Conservation (phyloP, 2,329 filamentous ascomycete genomes). For the Trichoderma sp. region DNA sequence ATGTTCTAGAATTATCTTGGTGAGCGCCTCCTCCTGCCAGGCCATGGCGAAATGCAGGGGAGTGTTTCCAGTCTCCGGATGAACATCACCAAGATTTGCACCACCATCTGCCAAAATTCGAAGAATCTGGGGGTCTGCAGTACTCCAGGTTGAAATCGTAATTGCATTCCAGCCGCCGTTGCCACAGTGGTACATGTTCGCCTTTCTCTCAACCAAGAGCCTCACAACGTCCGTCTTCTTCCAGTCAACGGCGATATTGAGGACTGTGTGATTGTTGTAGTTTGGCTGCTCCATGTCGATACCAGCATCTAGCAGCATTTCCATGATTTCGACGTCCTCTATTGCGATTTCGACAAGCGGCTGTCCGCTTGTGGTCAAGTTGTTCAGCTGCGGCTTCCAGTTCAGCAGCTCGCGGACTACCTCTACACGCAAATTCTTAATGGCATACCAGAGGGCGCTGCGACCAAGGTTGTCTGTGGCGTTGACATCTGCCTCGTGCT, state of each 20-base stretch:
- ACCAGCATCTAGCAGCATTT: neutral
- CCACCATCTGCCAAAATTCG: neutral
- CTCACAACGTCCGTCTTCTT: neutral
- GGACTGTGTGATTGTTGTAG: neutral
- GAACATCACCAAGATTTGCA: neutral
- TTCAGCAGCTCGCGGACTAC: neutral
- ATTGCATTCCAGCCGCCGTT: neutral
- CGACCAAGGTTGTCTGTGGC: neutral
- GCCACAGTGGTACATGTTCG: neutral
- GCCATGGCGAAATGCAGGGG: neutral
- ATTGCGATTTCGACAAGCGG: neutral
- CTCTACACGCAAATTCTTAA: neutral
- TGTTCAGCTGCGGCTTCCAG: neutral
- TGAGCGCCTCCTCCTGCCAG: neutral
- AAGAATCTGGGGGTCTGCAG: neutral
- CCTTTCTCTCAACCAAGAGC: neutral
- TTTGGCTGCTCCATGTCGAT: neutral
- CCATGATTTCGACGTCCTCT: neutral
- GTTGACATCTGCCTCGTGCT: neutral
- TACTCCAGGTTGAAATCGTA: neutral
- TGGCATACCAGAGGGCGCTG: neutral
- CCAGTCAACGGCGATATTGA: neutral
- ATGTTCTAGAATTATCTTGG: neutral
- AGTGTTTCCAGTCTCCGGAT: neutral
- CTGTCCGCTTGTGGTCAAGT: neutral